Percentiles rank a stretch among this genome's conserved stretches.
These are phyloP conservation scores for Chenopodium quinoa DNA, from an alignment of 148 eudicot genomes.

Conservation along the genomic window DNA sequence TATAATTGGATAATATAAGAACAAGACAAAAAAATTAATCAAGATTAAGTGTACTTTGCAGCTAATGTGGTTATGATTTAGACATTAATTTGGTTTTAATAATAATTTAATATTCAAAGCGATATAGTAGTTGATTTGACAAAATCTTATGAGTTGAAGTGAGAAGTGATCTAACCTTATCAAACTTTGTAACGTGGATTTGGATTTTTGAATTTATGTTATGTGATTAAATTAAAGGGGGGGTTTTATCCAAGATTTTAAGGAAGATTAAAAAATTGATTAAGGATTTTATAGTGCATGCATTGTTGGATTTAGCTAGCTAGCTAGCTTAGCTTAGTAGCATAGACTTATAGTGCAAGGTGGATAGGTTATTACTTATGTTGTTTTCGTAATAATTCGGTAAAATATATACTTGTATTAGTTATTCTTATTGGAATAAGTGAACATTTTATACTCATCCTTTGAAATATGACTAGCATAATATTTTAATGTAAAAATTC, in stretches of 20 bases:
- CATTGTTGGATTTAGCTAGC: neutral
- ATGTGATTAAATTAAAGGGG: neutral
- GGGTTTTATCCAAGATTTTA: neutral
- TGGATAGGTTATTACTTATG: too few species aligned
- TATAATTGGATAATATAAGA: conserved; percentile 1
- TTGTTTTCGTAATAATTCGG: too few species aligned
- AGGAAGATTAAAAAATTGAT: too few species aligned
- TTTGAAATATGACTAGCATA: too few species aligned
- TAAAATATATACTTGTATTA: too few species aligned
- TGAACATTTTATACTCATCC: too few species aligned
- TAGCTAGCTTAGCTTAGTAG: neutral
- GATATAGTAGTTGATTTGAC: conserved; percentile 2
- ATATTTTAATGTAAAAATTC: too few species aligned
- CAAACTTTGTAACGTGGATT: conserved; percentile 18
- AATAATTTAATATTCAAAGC: neutral
- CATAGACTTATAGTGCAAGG: too few species aligned
- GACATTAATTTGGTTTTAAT: neutral
- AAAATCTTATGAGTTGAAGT: neutral
- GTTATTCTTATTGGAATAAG: too few species aligned
- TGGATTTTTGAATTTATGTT: neutral
- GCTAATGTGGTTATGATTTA: conserved; percentile 5
- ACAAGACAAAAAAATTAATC: neutral
- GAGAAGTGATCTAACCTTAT: conserved; percentile 13
- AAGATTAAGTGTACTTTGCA: neutral
- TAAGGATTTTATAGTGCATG: neutral